phyloP scores from a whole-genome alignment of 2,329 filamentous ascomycete species.

The Fusarium brachygibbosum region DNA sequence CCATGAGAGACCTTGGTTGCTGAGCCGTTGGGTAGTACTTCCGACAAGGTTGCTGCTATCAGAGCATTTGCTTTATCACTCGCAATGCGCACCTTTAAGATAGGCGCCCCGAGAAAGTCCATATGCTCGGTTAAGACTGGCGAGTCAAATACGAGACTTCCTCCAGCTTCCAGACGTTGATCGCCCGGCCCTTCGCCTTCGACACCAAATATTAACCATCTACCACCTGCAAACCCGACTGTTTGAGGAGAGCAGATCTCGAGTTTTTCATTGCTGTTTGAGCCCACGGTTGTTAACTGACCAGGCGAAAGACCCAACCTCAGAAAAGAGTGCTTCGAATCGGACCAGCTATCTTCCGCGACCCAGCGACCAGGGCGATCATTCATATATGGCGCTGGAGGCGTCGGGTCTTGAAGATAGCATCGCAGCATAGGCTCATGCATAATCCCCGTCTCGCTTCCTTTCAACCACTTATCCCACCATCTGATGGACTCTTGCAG shows the following conservation, averaged over 20 bases:
- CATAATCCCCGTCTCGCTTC: slow-evolving; percentile 10
- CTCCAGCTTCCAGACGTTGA: slow-evolving; percentile 11
- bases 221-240: slow-evolving; percentile 3
- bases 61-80: not conserved
- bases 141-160: slow-evolving; percentile 1
- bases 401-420: not conserved
- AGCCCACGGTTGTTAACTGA: rapidly evolving
- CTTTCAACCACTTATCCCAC: slow-evolving; percentile 22
- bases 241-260: slow-evolving; percentile 13
- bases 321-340: not conserved
- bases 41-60: slow-evolving; percentile 5
- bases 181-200: slow-evolving; percentile 10
- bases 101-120: not conserved
- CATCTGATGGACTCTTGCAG: slow-evolving; percentile 1
- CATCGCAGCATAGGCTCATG: slow-evolving; percentile 13
- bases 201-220: slow-evolving; percentile 12
- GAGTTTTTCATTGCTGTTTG: not conserved
- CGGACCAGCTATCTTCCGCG: slow-evolving; percentile 4
- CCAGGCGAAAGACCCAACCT: not conserved
- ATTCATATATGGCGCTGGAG: not conserved
- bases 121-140: not conserved
- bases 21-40: slow-evolving; percentile 1
- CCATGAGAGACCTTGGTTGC: slow-evolving; percentile 10
- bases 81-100: not conserved
- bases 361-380: slow-evolving; percentile 3